These are phyloP conservation scores for Malania oleifera DNA, from an alignment of 164 flowering plant species.

Conservation along the genomic window DNA sequence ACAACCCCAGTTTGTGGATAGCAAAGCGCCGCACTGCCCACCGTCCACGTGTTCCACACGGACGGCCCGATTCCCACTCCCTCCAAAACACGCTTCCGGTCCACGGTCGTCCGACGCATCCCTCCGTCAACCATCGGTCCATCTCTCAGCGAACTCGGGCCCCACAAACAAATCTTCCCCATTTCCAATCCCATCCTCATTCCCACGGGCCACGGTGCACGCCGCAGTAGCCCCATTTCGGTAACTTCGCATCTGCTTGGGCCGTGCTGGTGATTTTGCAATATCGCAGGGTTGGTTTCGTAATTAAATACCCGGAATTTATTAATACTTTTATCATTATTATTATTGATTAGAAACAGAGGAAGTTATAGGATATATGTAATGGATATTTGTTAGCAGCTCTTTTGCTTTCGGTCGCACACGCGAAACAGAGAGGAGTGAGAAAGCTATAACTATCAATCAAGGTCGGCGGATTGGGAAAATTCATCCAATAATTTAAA, in stretches of 20 bases:
- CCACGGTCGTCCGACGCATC: neutral
- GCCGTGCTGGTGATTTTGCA: neutral
- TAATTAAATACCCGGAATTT: no score
- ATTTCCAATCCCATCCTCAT: neutral
- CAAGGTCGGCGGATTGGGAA: no score
- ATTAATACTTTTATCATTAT: neutral
- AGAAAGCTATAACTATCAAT: no score
- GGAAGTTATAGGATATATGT: constrained; percentile 8
- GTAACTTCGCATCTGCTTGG: neutral
- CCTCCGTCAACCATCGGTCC: neutral
- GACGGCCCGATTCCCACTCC: neutral
- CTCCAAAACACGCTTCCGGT: constrained; percentile 12
- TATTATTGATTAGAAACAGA: neutral
- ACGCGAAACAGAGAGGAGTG: no score
- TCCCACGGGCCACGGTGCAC: neutral
- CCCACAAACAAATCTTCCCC: no score
- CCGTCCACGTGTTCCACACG: constrained; percentile 15
- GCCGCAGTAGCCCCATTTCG: neutral
- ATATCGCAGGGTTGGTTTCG: constrained; percentile 11
- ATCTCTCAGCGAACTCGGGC: neutral
- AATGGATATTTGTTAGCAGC: constrained; percentile 29
- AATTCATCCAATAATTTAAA: no score
- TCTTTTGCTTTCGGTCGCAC: neutral
- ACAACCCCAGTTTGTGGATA: constrained; percentile 26
- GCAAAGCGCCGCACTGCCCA: neutral